A percentile compares a stretch with the other conserved stretches of the same genome.
Conservation (phyloP, 257 asterid species). For the Cynanchum wilfordii region DNA sequence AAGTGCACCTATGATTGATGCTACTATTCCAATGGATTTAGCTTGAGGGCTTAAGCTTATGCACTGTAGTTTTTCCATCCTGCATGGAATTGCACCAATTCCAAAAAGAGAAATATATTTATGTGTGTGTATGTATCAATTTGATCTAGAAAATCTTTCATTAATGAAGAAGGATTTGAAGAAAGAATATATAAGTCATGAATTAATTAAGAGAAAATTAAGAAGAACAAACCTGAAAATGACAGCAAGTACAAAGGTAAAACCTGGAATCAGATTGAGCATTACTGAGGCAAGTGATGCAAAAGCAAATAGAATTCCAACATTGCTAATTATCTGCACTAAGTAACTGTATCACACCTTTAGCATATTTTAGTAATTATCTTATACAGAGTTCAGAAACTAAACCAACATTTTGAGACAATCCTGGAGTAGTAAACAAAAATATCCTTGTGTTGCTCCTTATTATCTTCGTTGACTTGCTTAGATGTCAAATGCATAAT, state of each 20-base stretch:
- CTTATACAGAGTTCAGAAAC: background rate
- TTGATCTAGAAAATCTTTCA: too few relatives aligned
- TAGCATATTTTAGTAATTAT: background rate
- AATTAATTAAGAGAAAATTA: background rate
- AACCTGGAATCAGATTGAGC: slow-evolving; percentile 59
- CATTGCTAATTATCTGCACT: slow-evolving; percentile 51
- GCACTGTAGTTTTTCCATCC: slow-evolving; percentile 48
- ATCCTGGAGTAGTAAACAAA: background rate
- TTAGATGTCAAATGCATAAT: too few relatives aligned
- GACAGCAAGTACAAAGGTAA: slow-evolving; percentile 56
- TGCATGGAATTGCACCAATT: slow-evolving; percentile 12
- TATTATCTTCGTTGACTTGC: background rate
- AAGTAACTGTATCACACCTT: slow-evolving; percentile 27
- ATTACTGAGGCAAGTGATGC: slow-evolving; percentile 52
- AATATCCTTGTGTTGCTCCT: background rate
- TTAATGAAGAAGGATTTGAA: too few relatives aligned
- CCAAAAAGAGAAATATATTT: too few relatives aligned
- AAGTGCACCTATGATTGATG: slow-evolving; percentile 49
- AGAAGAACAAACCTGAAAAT: slow-evolving; percentile 38
- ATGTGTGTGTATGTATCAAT: background rate
- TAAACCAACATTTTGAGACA: background rate
- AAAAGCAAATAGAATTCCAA: slow-evolving; percentile 45
- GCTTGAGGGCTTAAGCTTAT: slow-evolving; percentile 38
- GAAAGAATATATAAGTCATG: background rate
- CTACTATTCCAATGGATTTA: slow-evolving; percentile 44